Percentiles rank a stretch among this genome's conserved stretches.
Conservation (phyloP, 1,139 yeast genomes). For the Candida mesenterica region DNA sequence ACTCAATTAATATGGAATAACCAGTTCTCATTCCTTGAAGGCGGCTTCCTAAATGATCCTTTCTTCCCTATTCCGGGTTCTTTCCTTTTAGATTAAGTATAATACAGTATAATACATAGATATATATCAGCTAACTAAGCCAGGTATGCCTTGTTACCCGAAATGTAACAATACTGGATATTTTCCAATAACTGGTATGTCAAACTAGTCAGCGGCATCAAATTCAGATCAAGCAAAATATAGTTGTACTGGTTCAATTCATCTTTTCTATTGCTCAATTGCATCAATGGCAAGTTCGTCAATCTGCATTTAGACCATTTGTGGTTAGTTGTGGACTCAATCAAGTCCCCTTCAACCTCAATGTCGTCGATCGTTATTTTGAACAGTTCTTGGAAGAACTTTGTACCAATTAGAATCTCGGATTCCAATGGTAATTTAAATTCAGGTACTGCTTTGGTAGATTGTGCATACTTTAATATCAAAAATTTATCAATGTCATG, state of each 20-base stretch:
- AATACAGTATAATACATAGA: no score
- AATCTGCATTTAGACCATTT: conserved; percentile 40
- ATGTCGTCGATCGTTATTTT: conserved; percentile 14
- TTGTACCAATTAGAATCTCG: conserved; percentile 24
- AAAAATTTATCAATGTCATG: conserved; percentile 29
- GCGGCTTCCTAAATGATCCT: conserved; percentile 21
- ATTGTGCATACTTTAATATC: conserved; percentile 21
- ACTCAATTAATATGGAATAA: conserved; percentile 34
- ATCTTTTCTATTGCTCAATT: conserved; percentile 33
- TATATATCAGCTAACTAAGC: no score
- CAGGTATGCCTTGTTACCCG: conserved; percentile 31
- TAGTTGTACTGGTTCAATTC: conserved; percentile 35
- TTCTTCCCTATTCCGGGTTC: conserved; percentile 20
- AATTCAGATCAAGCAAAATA: conserved; percentile 15
- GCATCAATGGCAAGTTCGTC: conserved; percentile 38
- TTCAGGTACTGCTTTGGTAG: conserved; percentile 9
- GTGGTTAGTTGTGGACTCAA: conserved; percentile 32
- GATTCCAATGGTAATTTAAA: conserved; percentile 18
- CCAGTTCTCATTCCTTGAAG: conserved; percentile 14
- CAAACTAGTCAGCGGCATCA: conserved; percentile 15
- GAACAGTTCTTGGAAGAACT: conserved; percentile 30
- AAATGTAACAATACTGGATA: conserved; percentile 31
- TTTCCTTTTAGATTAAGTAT: conserved; percentile 10
- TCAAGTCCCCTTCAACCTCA: conserved; percentile 17
- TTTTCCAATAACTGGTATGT: conserved; percentile 17